These are phyloP conservation scores for Roridomyces roridus DNA, from an alignment of 768 basidiomycete species.

Conservation along the genomic window DNA sequence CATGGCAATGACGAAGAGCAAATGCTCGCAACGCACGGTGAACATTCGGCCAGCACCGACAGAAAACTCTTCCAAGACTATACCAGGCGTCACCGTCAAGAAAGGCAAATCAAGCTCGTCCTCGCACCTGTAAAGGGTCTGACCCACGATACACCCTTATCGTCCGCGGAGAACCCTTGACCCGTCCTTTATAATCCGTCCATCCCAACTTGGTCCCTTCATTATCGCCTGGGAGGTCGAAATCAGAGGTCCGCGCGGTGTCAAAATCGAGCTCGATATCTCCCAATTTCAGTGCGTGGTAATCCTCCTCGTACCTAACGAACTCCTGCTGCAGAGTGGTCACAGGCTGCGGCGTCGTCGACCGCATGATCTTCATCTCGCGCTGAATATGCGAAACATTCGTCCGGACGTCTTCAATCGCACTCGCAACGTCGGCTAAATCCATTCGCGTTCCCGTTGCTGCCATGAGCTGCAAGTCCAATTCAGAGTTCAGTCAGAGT, in stretches of 20 bases:
- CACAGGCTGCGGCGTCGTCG: background rate
- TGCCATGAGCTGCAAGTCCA: slow-evolving; percentile 7
- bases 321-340: background rate
- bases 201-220: background rate
- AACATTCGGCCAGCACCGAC: background rate
- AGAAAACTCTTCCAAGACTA: slow-evolving; percentile 3
- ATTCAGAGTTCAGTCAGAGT: background rate
- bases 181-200: slow-evolving; percentile 4
- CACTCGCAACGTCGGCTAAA: background rate
- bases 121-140: background rate
- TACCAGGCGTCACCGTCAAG: background rate
- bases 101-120: no score
- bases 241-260: background rate
- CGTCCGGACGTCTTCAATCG: background rate
- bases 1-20: no score
- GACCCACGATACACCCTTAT: slow-evolving; percentile 5
- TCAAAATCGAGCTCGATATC: slow-evolving; percentile 6
- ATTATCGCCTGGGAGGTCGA: background rate
- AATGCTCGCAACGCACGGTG: background rate
- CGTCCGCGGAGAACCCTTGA: background rate
- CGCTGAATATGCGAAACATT: background rate
- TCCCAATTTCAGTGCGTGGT: background rate
- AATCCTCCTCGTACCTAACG: background rate
- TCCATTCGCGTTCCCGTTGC: slow-evolving; percentile 1
- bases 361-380: background rate